These are phyloP conservation scores for Curvularia lunata DNA, from an alignment of 2,329 filamentous ascomycete species.

Conservation along the genomic window DNA sequence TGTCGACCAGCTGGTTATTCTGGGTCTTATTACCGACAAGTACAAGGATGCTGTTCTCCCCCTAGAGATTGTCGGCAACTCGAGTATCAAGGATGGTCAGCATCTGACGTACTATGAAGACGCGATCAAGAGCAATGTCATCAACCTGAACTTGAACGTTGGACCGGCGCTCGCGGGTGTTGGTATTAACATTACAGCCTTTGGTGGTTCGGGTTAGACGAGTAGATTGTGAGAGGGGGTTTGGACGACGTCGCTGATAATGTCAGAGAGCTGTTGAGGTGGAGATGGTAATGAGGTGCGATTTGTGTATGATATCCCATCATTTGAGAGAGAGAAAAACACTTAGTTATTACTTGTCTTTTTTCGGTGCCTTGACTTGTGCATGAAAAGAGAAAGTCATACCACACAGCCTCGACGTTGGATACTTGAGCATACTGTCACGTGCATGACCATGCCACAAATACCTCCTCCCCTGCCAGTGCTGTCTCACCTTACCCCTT, in stretches of 20 bases:
- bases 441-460: too few relatives aligned
- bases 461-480: background rate
- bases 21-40: conserved; percentile 54
- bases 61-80: conserved; percentile 61
- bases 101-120: conserved; percentile 63
- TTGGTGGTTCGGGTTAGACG: background rate
- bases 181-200: conserved; percentile 35
- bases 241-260: background rate
- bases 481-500: conserved; percentile 10
- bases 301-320: conserved; percentile 4
- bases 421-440: too few relatives aligned
- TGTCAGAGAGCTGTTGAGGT: background rate
- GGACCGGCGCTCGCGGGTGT: conserved; percentile 36
- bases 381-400: background rate
- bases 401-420: too few relatives aligned
- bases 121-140: conserved; percentile 60
- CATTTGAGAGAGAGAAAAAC: background rate
- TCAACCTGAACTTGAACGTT: conserved; percentile 60
- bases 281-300: background rate
- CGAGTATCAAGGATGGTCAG: conserved; percentile 59
- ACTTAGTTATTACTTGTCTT: background rate
- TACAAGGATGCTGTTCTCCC: conserved; percentile 64
- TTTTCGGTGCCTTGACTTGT: background rate
- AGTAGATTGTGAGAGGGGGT: background rate
- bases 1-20: conserved; percentile 59